phyloP scores from a whole-genome alignment of 2,329 filamentous ascomycete genomes.

The Microdochium nivale region DNA sequence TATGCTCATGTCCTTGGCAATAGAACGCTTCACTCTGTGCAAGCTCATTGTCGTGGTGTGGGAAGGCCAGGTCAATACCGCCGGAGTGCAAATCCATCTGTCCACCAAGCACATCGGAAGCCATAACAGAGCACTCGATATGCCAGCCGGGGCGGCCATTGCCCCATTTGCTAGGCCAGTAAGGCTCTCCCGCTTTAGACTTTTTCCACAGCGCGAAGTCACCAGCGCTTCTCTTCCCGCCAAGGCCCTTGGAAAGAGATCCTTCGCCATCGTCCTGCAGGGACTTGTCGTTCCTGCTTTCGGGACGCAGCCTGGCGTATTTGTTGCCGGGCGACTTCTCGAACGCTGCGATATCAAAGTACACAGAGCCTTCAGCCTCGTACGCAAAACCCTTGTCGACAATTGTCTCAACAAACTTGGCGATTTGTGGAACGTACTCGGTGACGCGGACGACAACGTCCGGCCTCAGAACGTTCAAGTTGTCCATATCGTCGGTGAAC shows the following conservation, averaged over 20 bases:
- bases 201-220: slow-evolving; percentile 95
- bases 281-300: slow-evolving; percentile 74
- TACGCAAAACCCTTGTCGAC: slow-evolving; percentile 84
- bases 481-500: slow-evolving; percentile 82
- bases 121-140: slow-evolving; percentile 96
- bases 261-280: slow-evolving; percentile 87
- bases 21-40: slow-evolving; percentile 72
- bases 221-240: slow-evolving; percentile 63
- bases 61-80: slow-evolving; percentile 84
- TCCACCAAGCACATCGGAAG: slow-evolving; percentile 74
- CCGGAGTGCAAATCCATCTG: slow-evolving; percentile 91
- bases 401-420: slow-evolving; percentile 73
- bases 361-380: slow-evolving; percentile 73
- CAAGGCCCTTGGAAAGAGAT: slow-evolving; percentile 54
- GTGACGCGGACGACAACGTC: slow-evolving; percentile 84
- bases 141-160: slow-evolving; percentile 88
- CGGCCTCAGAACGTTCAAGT: slow-evolving; percentile 75
- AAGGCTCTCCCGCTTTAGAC: slow-evolving; percentile 84
- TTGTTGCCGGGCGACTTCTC: slow-evolving; percentile 68
- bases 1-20: slow-evolving; percentile 44
- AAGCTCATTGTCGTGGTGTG: slow-evolving; percentile 81
- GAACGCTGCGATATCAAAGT: slow-evolving; percentile 85
- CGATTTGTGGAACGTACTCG: slow-evolving; percentile 83
- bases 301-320: slow-evolving; percentile 79
- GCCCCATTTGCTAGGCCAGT: slow-evolving; percentile 84